Percentiles rank a stretch among this genome's conserved stretches.
Evolutionary conservation across 495 filamentous ascomycete genomes (phyloP).

Genomic region (Neurospora sp.): DNA sequence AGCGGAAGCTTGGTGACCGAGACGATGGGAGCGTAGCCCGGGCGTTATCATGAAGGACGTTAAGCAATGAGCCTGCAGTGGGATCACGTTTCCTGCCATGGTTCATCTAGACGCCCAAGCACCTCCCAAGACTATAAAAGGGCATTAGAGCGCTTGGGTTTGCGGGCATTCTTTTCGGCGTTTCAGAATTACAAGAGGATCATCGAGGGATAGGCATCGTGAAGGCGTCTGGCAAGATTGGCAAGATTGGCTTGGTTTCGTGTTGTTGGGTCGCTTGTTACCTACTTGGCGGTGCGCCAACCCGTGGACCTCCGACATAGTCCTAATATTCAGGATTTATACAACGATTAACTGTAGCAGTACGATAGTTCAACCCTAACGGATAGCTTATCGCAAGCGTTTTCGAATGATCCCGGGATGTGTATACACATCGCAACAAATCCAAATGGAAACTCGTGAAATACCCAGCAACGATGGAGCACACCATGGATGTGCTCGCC

Average conservation of each 20-base stretch:
- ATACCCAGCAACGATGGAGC: not conserved
- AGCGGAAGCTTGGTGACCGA: conserved; percentile 43
- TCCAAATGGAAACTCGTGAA: not conserved
- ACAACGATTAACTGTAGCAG: not conserved
- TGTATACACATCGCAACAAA: not conserved
- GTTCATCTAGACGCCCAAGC: not conserved
- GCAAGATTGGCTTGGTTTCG: not conserved
- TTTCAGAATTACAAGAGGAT: not conserved
- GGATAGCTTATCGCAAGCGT: not conserved
- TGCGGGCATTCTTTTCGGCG: not conserved
- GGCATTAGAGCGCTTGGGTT: not conserved
- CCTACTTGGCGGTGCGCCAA: not conserved
- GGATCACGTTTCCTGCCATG: not conserved
- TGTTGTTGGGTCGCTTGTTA: not conserved
- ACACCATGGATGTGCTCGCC: not conserved
- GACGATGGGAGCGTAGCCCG: conserved; percentile 15
- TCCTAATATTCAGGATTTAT: not conserved
- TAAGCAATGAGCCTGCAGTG: conserved; percentile 1
- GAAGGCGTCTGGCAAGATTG: not conserved
- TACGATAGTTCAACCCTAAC: not conserved
- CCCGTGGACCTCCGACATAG: not conserved
- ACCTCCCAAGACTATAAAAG: not conserved
- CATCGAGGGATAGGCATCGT: not conserved
- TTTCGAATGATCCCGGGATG: not conserved
- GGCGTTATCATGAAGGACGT: conserved; percentile 9